Conservation (phyloP, 768 basidiomycete species). For the Sarcodon sp. region DNA sequence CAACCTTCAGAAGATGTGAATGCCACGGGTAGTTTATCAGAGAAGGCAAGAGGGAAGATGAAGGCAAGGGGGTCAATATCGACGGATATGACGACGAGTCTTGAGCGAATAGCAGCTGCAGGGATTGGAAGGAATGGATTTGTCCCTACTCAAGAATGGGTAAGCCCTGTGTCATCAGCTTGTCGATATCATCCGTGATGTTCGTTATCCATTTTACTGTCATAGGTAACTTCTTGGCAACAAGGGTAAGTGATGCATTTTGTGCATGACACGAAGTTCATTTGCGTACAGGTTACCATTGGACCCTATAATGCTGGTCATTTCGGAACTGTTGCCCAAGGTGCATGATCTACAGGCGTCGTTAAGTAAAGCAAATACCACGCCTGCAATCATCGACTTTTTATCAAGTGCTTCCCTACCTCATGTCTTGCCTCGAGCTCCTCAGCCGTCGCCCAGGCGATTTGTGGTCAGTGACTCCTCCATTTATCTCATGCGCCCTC, state of each 20-base stretch:
- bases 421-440: constrained; percentile 62
- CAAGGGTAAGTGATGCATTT: constrained; percentile 53
- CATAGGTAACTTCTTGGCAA: constrained; percentile 85
- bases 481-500: constrained; percentile 3
- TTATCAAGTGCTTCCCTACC: constrained; percentile 55
- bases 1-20: constrained; percentile 9
- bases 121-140: constrained; percentile 86
- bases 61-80: constrained; percentile 53
- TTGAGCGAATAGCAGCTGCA: constrained; percentile 53
- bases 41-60: constrained; percentile 91
- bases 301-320: constrained; percentile 77
- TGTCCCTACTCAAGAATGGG: constrained; percentile 96
- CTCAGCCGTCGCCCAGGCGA: constrained; percentile 50
- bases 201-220: constrained; percentile 1
- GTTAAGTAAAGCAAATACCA: constrained; percentile 46
- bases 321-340: constrained; percentile 79
- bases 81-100: constrained; percentile 32
- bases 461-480: constrained; percentile 50
- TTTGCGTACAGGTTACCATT: constrained; percentile 56
- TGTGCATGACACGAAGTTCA: not conserved
- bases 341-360: constrained; percentile 70
- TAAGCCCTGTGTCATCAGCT: constrained; percentile 18
- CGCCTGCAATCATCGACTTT: constrained; percentile 61
- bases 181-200: not conserved
- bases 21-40: constrained; percentile 35